A percentile compares a stretch with the other conserved stretches of the same genome.
phyloP scores from a whole-genome alignment of 352 stramenopile genomes.

The Phytophthora fragariae region DNA sequence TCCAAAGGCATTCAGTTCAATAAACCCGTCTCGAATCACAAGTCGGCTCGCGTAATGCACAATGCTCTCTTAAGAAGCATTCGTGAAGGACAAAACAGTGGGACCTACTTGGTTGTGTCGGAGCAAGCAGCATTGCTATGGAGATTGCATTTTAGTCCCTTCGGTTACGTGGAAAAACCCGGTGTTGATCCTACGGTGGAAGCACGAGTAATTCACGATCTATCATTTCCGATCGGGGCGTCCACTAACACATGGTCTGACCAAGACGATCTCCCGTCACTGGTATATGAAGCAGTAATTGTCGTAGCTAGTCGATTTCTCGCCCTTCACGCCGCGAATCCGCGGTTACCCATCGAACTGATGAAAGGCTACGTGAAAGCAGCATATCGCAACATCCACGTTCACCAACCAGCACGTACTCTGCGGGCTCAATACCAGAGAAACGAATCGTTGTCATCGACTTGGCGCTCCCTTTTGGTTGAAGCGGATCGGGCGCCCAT shows the following conservation, averaged over 20 bases:
- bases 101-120: neutral
- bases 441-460: too few relatives aligned
- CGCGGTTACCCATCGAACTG: neutral
- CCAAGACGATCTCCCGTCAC: neutral
- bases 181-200: neutral
- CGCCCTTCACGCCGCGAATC: neutral
- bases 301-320: neutral
- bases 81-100: neutral
- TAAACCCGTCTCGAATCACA: too few relatives aligned
- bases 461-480: too few relatives aligned
- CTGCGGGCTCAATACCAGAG: too few relatives aligned
- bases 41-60: neutral
- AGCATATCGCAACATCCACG: slow-evolving; percentile 1
- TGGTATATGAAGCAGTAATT: neutral
- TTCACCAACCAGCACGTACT: slow-evolving; percentile 1
- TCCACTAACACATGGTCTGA: slow-evolving; percentile 10
- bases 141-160: slow-evolving; percentile 10
- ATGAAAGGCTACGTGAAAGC: slow-evolving; percentile 10
- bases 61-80: slow-evolving; percentile 2
- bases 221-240: neutral
- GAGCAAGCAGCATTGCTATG: neutral
- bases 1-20: too few relatives aligned
- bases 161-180: slow-evolving; percentile 3
- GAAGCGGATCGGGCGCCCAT: too few relatives aligned
- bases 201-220: slow-evolving; percentile 7